Base-by-base conservation (phyloP, 129 eudicot species). In the Chrysanthemum seticuspe region DNA sequence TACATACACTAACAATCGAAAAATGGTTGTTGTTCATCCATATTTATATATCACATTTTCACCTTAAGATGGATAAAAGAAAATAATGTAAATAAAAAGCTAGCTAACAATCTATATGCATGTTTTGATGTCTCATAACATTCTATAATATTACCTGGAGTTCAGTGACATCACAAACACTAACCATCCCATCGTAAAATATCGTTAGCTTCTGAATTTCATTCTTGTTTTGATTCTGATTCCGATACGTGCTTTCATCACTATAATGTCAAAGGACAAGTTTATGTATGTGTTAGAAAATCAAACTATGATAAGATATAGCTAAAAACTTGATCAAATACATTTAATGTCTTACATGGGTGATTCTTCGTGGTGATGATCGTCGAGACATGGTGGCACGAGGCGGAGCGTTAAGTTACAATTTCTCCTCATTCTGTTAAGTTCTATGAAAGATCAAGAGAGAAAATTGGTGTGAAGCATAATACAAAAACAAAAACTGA, bases 381-480 rank as follows among this genome's bases (percentile, higher is more conserved):
- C 56, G 2, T 51, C 13, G 40, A 76, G 62, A 62, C 8, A 76
- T n/a, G 88, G 92, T 9, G 88, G 77, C 16, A 81, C 74, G 18
- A 84, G 86, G 57, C 83, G 52, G 49, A 87, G 88, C 47, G 85
- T 85, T 80, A 87, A 67, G 63, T 87, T 84, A 65, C 88, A 81
- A 27, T 79, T 79, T 10, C 79, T 72, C 68, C 72, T 79, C 80
- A 85, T 82, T 29, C 54, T 70, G 52, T 29, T 19, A 19, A 19
- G 21, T 19, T 14, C 1, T 4, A 31, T 0, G 11, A 44, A 6
- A 29, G 29, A 62, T 62, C 19, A 62, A 62, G 21, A 27, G 67
- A 31, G 45, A 57, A 62, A 11, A 29, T 62, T 62, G 67, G 47
- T 65, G 9, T 63, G 68, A 15, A 34, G 11, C 18, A 64, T 4